A percentile compares a stretch with the other conserved stretches of the same genome.
These are phyloP conservation scores for Aspergillus texensis DNA, from an alignment of 2,329 filamentous ascomycete genomes.

Conservation along the genomic window DNA sequence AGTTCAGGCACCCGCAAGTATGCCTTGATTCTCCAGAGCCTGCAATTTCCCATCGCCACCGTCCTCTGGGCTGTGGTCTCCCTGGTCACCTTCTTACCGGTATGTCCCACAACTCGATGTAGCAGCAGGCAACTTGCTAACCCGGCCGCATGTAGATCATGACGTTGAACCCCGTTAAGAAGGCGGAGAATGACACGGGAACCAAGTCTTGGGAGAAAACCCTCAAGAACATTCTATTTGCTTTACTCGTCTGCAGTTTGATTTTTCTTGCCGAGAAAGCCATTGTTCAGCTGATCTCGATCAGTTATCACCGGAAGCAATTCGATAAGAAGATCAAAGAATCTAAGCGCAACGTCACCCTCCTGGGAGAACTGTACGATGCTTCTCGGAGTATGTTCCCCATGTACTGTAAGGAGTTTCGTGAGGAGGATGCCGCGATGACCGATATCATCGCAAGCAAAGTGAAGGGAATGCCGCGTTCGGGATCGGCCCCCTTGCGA, in stretches of 20 bases:
- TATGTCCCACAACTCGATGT: constrained; percentile 25
- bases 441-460: constrained; percentile 67
- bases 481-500: constrained; percentile 74
- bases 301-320: constrained; percentile 70
- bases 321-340: constrained; percentile 75
- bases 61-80: constrained; percentile 63
- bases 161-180: constrained; percentile 45
- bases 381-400: constrained; percentile 87
- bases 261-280: constrained; percentile 62
- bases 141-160: constrained; percentile 36
- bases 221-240: constrained; percentile 62
- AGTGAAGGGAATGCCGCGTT: constrained; percentile 46
- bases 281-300: constrained; percentile 66
- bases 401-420: constrained; percentile 87
- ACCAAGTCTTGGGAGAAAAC: constrained; percentile 55
- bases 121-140: not conserved
- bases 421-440: constrained; percentile 89
- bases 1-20: constrained; percentile 68
- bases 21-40: constrained; percentile 57
- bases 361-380: constrained; percentile 85
- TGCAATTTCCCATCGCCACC: constrained; percentile 64
- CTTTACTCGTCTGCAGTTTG: constrained; percentile 58
- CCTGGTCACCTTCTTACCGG: constrained; percentile 61
- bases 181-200: constrained; percentile 31
- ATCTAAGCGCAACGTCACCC: constrained; percentile 81